A percentile compares a stretch with the other conserved stretches of the same genome.
Conservation (phyloP, 164 flowering plant species). For the Macadamia integrifolia region DNA sequence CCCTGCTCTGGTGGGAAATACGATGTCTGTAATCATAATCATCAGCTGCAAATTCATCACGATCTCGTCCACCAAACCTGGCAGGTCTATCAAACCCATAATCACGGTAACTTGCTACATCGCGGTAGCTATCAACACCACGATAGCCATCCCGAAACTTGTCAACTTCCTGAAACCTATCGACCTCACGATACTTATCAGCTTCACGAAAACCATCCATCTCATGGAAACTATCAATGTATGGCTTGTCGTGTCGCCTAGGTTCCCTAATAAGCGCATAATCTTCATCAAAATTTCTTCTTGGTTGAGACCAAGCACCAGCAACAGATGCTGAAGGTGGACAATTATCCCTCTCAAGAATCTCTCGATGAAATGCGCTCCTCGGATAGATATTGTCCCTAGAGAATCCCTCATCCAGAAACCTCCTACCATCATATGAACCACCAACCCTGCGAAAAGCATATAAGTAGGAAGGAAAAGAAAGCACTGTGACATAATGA, state of each 20-base stretch:
- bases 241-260: constrained; percentile 68
- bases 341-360: constrained; percentile 65
- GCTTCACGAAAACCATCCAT: constrained; percentile 45
- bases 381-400: constrained; percentile 61
- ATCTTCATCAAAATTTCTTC: constrained; percentile 75
- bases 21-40: constrained; percentile 67
- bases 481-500: constrained; percentile 12
- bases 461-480: constrained; percentile 17
- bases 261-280: constrained; percentile 64
- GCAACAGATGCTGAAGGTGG: constrained; percentile 52
- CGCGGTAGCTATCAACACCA: constrained; percentile 31
- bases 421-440: constrained; percentile 80
- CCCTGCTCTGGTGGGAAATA: constrained; percentile 52
- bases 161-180: constrained; percentile 42
- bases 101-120: constrained; percentile 31
- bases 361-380: constrained; percentile 55
- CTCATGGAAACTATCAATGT: constrained; percentile 51
- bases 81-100: constrained; percentile 57
- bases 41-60: constrained; percentile 59
- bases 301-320: constrained; percentile 68
- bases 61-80: constrained; percentile 66
- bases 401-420: constrained; percentile 63
- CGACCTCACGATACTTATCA: constrained; percentile 40
- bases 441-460: constrained; percentile 64
- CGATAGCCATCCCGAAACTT: constrained; percentile 54